These are phyloP conservation scores for Astragalus glycyphyllos DNA, from an alignment of 306 rosid species.

Conservation along the genomic window DNA sequence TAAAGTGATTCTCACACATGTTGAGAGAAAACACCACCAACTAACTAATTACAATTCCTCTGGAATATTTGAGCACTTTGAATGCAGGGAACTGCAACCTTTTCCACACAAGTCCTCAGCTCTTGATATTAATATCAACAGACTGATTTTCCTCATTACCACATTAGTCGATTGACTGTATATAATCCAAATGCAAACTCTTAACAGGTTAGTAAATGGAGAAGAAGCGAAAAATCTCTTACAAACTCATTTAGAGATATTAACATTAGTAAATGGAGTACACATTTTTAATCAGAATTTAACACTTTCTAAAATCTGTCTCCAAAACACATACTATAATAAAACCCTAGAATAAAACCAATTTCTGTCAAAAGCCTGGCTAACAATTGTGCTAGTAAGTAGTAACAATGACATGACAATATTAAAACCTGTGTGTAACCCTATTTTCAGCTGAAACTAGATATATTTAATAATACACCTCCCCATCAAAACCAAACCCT, in stretches of 20 bases:
- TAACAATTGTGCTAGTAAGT: not conserved
- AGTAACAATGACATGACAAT: not conserved
- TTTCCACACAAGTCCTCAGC: conserved; percentile 5
- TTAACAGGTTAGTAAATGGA: not conserved
- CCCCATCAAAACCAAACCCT: conserved; percentile 7
- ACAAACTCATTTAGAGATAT: not conserved
- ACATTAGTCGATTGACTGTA: conserved; percentile 7
- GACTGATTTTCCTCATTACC: not conserved
- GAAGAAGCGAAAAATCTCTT: conserved; percentile 10
- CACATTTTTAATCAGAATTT: not conserved
- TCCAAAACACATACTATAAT: not conserved
- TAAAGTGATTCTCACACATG: not conserved
- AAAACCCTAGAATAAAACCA: not conserved
- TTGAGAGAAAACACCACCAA: conserved; percentile 19
- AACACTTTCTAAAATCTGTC: not conserved
- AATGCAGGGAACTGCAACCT: conserved; percentile 1
- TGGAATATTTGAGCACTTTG: not conserved
- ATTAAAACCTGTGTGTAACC: not conserved
- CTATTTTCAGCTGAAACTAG: not conserved
- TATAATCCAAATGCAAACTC: not conserved
- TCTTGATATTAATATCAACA: conserved; percentile 6
- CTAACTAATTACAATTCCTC: conserved; percentile 6
- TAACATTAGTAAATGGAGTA: conserved; percentile 8
- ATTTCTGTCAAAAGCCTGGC: not conserved
- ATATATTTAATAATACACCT: not conserved